Conservation (phyloP, 805 yeast species). For the Cyberlindnera euphorbiae region DNA sequence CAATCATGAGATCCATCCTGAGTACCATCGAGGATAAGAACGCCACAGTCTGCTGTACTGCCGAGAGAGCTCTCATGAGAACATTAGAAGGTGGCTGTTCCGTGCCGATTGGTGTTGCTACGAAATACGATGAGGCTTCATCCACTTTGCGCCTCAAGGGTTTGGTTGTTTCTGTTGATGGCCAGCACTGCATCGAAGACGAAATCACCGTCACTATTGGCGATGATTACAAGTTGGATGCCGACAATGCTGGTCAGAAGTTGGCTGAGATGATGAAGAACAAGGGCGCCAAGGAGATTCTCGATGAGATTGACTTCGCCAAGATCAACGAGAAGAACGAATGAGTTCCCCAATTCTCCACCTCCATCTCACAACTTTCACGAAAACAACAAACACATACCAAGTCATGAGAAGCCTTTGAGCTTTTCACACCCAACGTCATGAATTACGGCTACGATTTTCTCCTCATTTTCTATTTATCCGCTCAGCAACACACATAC, state of each 20-base stretch:
- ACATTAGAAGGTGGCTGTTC: slow-evolving; percentile 96
- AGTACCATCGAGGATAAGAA: slow-evolving; percentile 58
- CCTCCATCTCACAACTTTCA: too few relatives aligned
- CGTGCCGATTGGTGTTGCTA: slow-evolving; percentile 89
- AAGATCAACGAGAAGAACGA: slow-evolving; percentile 40
- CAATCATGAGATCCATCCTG: slow-evolving; percentile 52
- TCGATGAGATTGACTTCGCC: slow-evolving; percentile 74
- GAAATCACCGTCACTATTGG: slow-evolving; percentile 28
- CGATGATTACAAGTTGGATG: slow-evolving; percentile 48
- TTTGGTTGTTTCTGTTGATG: slow-evolving; percentile 82
- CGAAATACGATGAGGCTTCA: slow-evolving; percentile 45
- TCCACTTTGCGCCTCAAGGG: slow-evolving; percentile 53
- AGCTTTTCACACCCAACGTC: neutral
- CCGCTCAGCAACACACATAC: neutral
- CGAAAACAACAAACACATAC: too few relatives aligned
- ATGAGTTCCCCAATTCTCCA: slow-evolving; percentile 10
- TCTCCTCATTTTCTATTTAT: neutral
- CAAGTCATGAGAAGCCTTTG: neutral
- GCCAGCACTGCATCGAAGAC: slow-evolving; percentile 62
- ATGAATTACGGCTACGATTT: slow-evolving; percentile 4
- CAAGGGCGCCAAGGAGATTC: slow-evolving; percentile 78
- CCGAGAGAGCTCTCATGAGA: slow-evolving; percentile 85
- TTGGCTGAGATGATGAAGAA: slow-evolving; percentile 64
- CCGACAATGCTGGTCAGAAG: slow-evolving; percentile 62
- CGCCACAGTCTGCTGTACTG: slow-evolving; percentile 71